Percentiles rank a stretch among this genome's conserved stretches.
Conservation (phyloP, 768 basidiomycete genomes). For the Lactifluus echinatus region DNA sequence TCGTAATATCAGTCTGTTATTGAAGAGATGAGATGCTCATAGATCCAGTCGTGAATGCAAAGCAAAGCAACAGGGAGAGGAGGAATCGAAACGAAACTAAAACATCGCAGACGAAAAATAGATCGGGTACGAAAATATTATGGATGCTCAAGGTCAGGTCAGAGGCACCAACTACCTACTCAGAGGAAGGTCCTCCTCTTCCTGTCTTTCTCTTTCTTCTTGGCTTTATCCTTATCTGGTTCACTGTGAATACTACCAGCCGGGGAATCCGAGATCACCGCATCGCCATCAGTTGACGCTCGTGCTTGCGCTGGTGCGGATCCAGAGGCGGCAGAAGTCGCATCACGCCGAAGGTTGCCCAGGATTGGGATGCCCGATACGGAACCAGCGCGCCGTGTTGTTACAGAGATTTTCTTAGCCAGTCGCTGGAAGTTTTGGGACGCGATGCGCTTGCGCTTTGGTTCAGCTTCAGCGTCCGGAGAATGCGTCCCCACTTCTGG, state of each 20-base stretch:
- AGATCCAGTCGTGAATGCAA: constrained; percentile 10
- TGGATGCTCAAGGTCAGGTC: background rate
- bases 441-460: constrained; percentile 71
- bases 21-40: background rate
- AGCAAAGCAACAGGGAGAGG: background rate
- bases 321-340: constrained; percentile 33
- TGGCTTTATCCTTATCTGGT: constrained; percentile 37
- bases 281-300: constrained; percentile 6
- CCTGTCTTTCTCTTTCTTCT: constrained; percentile 52
- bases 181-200: constrained; percentile 45
- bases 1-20: background rate
- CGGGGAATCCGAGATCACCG: constrained; percentile 39
- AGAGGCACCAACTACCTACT: constrained; percentile 2
- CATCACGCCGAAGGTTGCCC: constrained; percentile 43
- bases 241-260: constrained; percentile 45
- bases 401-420: constrained; percentile 64
- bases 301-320: background rate
- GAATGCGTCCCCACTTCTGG: constrained; percentile 48
- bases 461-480: constrained; percentile 65
- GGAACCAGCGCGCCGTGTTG: constrained; percentile 44
- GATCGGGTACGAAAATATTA: background rate
- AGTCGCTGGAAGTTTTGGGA: constrained; percentile 82
- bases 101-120: background rate
- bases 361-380: constrained; percentile 36
- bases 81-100: background rate